phyloP scores from a whole-genome alignment of 208 protist species.

The Naegleria gruberi region DNA sequence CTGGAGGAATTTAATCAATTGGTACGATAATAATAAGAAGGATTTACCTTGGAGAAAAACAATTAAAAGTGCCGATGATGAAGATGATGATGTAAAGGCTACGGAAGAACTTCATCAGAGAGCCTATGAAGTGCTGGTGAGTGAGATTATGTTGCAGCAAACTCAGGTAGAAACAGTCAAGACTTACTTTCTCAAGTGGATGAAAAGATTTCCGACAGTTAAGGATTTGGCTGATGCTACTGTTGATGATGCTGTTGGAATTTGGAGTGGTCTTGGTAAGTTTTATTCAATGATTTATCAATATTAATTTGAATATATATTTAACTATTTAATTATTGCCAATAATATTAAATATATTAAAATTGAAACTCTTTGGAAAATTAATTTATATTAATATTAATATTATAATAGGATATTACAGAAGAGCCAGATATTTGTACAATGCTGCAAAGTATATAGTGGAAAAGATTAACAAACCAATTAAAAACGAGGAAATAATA shows the following conservation, averaged over 20 bases:
- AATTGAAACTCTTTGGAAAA: too few relatives aligned
- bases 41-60: constrained; percentile 33
- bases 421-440: constrained; percentile 65
- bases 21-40: constrained; percentile 30
- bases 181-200: constrained; percentile 71
- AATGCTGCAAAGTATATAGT: constrained; percentile 71
- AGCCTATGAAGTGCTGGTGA: constrained; percentile 79
- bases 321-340: too few relatives aligned
- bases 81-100: neutral
- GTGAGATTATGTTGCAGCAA: constrained; percentile 88
- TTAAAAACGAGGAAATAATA: neutral
- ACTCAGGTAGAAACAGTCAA: constrained; percentile 80
- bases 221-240: constrained; percentile 56
- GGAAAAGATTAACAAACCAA: constrained; percentile 25
- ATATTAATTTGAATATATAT: too few relatives aligned
- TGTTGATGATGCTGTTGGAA: constrained; percentile 66
- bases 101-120: constrained; percentile 4
- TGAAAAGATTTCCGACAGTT: constrained; percentile 69
- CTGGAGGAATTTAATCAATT: constrained; percentile 8
- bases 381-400: too few relatives aligned
- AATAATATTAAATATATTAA: too few relatives aligned
- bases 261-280: constrained; percentile 74
- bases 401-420: constrained; percentile 58
- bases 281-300: neutral
- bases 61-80: neutral